Conservation (phyloP, 306 rosid species). For the Sphenostylis stenocarpa region DNA sequence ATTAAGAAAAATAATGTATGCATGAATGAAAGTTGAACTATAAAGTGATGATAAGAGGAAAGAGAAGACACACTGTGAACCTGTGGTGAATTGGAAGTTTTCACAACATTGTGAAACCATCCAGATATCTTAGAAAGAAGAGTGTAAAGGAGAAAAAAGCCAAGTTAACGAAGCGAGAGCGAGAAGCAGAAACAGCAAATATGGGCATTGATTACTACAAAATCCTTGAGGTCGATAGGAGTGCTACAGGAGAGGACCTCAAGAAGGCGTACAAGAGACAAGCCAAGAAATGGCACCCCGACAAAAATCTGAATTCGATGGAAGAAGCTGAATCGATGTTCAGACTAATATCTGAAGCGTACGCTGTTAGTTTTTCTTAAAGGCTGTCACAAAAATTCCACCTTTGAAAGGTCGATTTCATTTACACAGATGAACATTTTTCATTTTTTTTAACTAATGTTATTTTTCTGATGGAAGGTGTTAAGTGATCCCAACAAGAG, state of each 20-base stretch:
- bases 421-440: not conserved
- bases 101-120: constrained; percentile 27
- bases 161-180: constrained; percentile 36
- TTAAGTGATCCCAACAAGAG: constrained; percentile 68
- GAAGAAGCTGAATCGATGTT: constrained; percentile 67
- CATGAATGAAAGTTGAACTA: not conserved
- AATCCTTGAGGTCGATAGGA: constrained; percentile 56
- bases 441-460: not conserved
- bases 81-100: constrained; percentile 35
- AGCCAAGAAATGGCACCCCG: constrained; percentile 80
- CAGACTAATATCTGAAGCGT: constrained; percentile 65
- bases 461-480: constrained; percentile 41
- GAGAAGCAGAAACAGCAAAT: not conserved
- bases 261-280: constrained; percentile 62
- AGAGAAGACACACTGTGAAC: not conserved
- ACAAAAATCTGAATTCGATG: constrained; percentile 55
- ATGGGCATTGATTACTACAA: constrained; percentile 70
- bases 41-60: not conserved
- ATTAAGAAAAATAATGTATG: not conserved
- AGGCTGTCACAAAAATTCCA: not conserved
- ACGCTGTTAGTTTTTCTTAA: constrained; percentile 39
- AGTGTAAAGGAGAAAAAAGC: not conserved
- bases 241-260: constrained; percentile 58
- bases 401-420: not conserved
- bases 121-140: not conserved